These are phyloP conservation scores for Onygenales sp. DNA, from an alignment of 2,329 filamentous ascomycete genomes.

Conservation along the genomic window DNA sequence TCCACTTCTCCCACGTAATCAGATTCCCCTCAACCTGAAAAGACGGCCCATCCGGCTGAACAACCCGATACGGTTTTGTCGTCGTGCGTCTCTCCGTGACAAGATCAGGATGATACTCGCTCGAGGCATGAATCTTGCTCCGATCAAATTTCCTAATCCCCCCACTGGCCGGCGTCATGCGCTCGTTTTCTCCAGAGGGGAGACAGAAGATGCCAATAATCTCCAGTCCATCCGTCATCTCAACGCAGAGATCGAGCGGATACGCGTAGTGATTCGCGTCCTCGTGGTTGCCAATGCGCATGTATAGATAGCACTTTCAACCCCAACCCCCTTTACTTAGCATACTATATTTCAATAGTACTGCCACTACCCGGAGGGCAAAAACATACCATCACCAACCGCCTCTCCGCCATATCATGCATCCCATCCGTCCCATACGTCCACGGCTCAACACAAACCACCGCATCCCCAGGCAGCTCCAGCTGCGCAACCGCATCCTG, in stretches of 20 bases:
- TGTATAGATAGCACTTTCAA: slow-evolving; percentile 29
- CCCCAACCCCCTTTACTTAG: background rate
- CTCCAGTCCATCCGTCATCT: slow-evolving; percentile 29
- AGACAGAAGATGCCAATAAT: slow-evolving; percentile 44
- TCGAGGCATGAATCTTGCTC: slow-evolving; percentile 29
- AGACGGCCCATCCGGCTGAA: slow-evolving; percentile 60
- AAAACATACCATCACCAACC: background rate
- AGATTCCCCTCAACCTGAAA: slow-evolving; percentile 44
- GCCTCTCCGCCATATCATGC: slow-evolving; percentile 35
- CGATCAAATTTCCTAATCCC: slow-evolving; percentile 29
- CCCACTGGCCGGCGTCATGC: slow-evolving; percentile 22
- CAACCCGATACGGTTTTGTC: slow-evolving; percentile 59
- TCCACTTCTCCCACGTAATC: slow-evolving; percentile 57
- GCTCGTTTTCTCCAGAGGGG: slow-evolving; percentile 31
- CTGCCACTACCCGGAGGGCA: background rate
- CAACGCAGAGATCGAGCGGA: slow-evolving; percentile 44
- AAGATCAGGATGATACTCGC: slow-evolving; percentile 10
- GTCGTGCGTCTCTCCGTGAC: slow-evolving; percentile 21
- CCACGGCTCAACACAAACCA: slow-evolving; percentile 46
- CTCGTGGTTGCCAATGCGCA: slow-evolving; percentile 29
- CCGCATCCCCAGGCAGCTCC: slow-evolving; percentile 35
- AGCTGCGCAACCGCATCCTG: slow-evolving; percentile 35
- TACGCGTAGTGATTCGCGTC: slow-evolving; percentile 52
- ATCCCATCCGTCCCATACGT: slow-evolving; percentile 47
- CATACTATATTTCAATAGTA: too few relatives aligned